Percentiles rank a stretch among this genome's conserved stretches.
Evolutionary conservation across 495 filamentous ascomycete species (phyloP).

Genomic region (Xylaria flabelliformis): DNA sequence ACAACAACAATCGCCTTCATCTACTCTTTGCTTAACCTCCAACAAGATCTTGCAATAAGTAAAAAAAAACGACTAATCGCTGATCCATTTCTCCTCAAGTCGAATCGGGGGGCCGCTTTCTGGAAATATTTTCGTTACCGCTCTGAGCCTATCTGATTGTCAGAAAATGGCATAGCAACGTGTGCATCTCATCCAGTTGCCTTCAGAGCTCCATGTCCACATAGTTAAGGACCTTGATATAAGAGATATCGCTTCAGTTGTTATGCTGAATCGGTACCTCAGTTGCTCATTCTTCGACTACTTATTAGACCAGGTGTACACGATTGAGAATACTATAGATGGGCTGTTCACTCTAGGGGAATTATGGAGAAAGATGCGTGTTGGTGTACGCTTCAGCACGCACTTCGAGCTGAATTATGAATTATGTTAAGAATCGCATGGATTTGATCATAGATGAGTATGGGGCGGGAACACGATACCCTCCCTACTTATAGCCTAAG

Average conservation of each 20-base stretch:
- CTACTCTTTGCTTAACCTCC: neutral
- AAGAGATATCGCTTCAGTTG: neutral
- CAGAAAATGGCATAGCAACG: conserved; percentile 5
- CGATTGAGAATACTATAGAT: too few relatives aligned
- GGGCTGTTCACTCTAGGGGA: neutral
- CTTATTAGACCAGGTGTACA: neutral
- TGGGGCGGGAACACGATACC: neutral
- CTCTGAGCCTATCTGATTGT: neutral
- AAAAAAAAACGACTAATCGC: neutral
- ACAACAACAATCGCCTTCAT: neutral
- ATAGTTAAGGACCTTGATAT: neutral
- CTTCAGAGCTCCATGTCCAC: neutral
- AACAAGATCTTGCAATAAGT: neutral
- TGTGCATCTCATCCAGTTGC: neutral
- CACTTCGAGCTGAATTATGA: neutral
- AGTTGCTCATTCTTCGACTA: neutral
- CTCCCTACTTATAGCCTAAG: neutral
- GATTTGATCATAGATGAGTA: neutral
- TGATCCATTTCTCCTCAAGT: neutral
- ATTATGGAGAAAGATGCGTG: neutral
- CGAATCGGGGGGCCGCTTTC: neutral
- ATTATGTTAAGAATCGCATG: neutral
- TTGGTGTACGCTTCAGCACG: neutral
- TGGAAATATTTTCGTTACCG: neutral
- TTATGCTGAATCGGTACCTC: neutral